Base-by-base conservation (phyloP, 2,329 filamentous ascomycete species). In the Aureobasidium sp. region DNA sequence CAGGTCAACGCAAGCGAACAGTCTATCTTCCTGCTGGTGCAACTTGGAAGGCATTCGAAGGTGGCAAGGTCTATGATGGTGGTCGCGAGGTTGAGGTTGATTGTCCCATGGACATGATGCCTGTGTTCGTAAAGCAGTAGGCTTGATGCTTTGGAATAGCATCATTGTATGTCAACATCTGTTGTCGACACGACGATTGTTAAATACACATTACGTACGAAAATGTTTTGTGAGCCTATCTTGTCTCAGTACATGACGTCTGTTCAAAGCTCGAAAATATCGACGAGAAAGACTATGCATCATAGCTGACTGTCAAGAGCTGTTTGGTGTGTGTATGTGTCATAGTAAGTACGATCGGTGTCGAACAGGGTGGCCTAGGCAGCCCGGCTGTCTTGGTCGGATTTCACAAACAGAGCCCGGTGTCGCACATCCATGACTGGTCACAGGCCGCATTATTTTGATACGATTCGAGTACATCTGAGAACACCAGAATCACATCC, bases 1-100 rank as follows among this genome's bases (percentile, higher is more conserved):
- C 80, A 0, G 78, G 78, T 0, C 70, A 78, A 65, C 73, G 69
- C 13, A 75, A 68, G 35, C 73, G 74, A 6, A 72, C 69, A 6
- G 78, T 81, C 0, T 86, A 86, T 67, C 69, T 86, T 25, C 83
- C 84, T 0, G 64, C 60, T 9, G 77, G 77, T 5, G 69, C 68
- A 4, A 71, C 65, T n/a, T 82, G 80, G 80, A 74, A 70, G 57
- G 64, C 70, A 7, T 75, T 74, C 64, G 72, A 72, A 47, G 68
- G 69, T 2, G 66, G 71, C 3, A 62, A 68, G 25, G 60, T 64
- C 1, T 71, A 70, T 64, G 65, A 73, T 15, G 77, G 77, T 37
- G 78, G 77, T 3, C 65, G 64, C n/a, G 67, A 66, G 15, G 63
- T 77, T n/a, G 71, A 74, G 43, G 71, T 77, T 3, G 70, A 74